Base-by-base conservation (phyloP, 345 rosid genomes). In the Gossypium herbaceum region DNA sequence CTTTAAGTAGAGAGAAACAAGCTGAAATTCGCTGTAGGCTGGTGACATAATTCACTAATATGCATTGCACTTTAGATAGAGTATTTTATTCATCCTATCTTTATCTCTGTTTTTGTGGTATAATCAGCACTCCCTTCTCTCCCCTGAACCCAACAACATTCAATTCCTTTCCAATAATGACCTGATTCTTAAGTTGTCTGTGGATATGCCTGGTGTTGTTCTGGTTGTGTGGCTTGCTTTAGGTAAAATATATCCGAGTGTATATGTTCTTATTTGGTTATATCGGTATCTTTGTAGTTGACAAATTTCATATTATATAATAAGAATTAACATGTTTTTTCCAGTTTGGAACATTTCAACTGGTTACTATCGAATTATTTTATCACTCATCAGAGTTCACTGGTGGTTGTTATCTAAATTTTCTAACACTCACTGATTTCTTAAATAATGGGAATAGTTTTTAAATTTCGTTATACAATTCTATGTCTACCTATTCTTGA, bases 141-240 rank as follows among this genome's bases (percentile, higher is more conserved):
- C 63, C 6, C 20, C 52, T n/a, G 6, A 7, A 2, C 72, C 13
- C 50, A 7, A 2, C 11, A 12, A 44, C 9, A 6, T 12, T 7
- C 2, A n/a, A 25, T 69, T 1, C 73, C 24, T 17, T 69, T 69
- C 52, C 0, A 17, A 3, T 51, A 51, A 1, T 69, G 24, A 24
- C 63, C 17, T 58, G 7, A 4, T 24, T 58, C 8, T 58, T 20
- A 58, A 58, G 63, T 58, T 58, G 16, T 24, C 39, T 9, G 12
- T 4, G 39, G 29, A 58, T 58, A 24, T 13, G 19, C 57, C 96
- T 83, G 20, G 6, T 34, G 7, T 16, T 45, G 17, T 41, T 63
- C 3, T 63, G 29, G 39, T 67, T 13, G 48, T 2, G 5, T 44
- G 9, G 1, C 54, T 11, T 22, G 51, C 71, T 19, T 67, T 67